These are phyloP conservation scores for Globisporangium carolinianum DNA, from an alignment of 352 stramenopile species.

Conservation along the genomic window DNA sequence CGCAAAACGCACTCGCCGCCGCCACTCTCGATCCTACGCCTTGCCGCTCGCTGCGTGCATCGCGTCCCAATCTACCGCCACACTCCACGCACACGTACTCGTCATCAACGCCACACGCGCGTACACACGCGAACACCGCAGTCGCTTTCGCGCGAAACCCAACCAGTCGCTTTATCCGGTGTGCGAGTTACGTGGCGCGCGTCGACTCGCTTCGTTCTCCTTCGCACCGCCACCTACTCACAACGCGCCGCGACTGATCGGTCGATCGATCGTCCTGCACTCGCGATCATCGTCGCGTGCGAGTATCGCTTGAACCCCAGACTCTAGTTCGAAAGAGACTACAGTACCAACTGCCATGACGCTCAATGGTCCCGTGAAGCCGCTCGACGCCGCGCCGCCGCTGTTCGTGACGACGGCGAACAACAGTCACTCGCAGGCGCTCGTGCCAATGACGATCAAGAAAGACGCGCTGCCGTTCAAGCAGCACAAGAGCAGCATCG, in stretches of 20 bases:
- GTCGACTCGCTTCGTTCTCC: not conserved
- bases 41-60: not conserved
- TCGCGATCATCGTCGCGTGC: not conserved
- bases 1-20: not conserved
- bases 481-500: slow-evolving; percentile 30
- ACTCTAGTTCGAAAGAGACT: too few relatives aligned
- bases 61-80: not conserved
- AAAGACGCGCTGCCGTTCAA: slow-evolving; percentile 25
- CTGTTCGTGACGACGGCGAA: slow-evolving; percentile 23
- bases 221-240: too few relatives aligned
- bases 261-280: not conserved
- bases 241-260: too few relatives aligned
- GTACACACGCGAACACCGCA: too few relatives aligned
- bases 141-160: too few relatives aligned
- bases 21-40: not conserved
- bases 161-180: not conserved
- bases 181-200: not conserved
- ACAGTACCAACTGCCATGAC: slow-evolving; percentile 20
- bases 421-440: slow-evolving; percentile 17
- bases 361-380: slow-evolving; percentile 37
- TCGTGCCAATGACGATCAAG: slow-evolving; percentile 38
- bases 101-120: too few relatives aligned
- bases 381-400: slow-evolving; percentile 32
- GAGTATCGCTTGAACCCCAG: not conserved
- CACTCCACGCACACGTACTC: too few relatives aligned